Conservation (phyloP, 495 filamentous ascomycete genomes). For the Talaromyces trachyspermus region DNA sequence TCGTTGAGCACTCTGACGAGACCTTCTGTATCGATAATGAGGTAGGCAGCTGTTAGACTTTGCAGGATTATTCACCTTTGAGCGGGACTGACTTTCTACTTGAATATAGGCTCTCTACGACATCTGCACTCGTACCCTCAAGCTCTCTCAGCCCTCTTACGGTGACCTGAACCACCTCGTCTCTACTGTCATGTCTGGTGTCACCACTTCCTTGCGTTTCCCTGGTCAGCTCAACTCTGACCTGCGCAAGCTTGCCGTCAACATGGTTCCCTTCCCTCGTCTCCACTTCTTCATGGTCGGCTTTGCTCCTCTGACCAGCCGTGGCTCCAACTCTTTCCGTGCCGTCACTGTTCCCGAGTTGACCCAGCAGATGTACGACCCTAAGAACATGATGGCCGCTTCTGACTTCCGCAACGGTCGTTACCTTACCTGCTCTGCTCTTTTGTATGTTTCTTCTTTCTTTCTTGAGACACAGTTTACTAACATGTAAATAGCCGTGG, state of each 20-base stretch:
- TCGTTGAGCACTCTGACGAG: conserved; percentile 99
- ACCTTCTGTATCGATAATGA: conserved; percentile 99
- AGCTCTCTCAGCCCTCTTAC: conserved; percentile 97
- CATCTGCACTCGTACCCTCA: conserved; percentile 99
- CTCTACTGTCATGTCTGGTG: conserved; percentile 99
- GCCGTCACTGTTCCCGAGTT: conserved; percentile 96
- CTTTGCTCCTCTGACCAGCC: conserved; percentile 96
- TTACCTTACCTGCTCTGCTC: conserved; percentile 98
- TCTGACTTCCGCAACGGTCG: conserved; percentile 99
- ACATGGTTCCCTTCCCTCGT: conserved; percentile 99
- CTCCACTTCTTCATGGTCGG: conserved; percentile 99
- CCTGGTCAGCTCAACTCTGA: conserved; percentile 99
- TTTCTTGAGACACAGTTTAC: conserved; percentile 4
- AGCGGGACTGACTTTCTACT: conserved; percentile 15
- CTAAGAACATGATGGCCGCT: conserved; percentile 99
- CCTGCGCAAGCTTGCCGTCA: conserved; percentile 98
- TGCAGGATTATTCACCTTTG: background rate
- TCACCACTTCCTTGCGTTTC: conserved; percentile 98
- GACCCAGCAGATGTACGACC: conserved; percentile 99
- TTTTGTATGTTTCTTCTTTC: conserved; percentile 52
- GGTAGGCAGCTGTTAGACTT: conserved; percentile 34
- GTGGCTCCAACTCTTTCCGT: conserved; percentile 91
- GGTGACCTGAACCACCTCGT: conserved; percentile 99
- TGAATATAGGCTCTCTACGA: conserved; percentile 78
- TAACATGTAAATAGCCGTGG: conserved; percentile 86